phyloP scores from a whole-genome alignment of 352 stramenopile genomes.

The Pythium vanterpoolii region DNA sequence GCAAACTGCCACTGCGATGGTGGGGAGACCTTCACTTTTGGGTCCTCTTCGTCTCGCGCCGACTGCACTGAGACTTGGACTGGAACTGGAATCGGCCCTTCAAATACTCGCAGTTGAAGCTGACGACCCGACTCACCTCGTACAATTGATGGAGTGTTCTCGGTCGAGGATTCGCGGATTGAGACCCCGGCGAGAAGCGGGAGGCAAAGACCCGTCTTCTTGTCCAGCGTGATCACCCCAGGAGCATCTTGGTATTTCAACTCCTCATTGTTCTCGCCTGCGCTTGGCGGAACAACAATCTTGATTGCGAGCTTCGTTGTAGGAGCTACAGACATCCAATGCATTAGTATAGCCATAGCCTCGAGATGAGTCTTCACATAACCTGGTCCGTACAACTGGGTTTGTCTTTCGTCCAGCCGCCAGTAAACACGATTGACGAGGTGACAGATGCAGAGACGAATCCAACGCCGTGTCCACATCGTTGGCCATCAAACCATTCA shows the following conservation, averaged over 20 bases:
- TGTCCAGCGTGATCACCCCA: conserved; percentile 12
- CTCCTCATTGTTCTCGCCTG: neutral
- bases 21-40: neutral
- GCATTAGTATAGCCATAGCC: no score
- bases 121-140: conserved; percentile 33
- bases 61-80: neutral
- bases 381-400: conserved; percentile 9
- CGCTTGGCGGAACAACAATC: neutral
- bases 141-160: conserved; percentile 11
- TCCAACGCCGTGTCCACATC: conserved; percentile 31
- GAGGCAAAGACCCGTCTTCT: conserved; percentile 3
- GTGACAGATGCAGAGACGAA: neutral
- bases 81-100: conserved; percentile 18
- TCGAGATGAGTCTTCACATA: neutral
- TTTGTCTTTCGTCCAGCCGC: conserved; percentile 18
- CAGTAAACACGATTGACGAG: conserved; percentile 4
- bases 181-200: conserved; percentile 6
- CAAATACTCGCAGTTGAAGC: conserved; percentile 38
- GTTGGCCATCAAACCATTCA: conserved; percentile 33
- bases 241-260: conserved; percentile 11
- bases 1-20: conserved; percentile 30
- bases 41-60: neutral
- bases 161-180: neutral
- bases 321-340: neutral
- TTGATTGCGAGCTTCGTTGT: conserved; percentile 15